phyloP scores from a whole-genome alignment of 768 basidiomycete species.

The Leccinellum albellum region DNA sequence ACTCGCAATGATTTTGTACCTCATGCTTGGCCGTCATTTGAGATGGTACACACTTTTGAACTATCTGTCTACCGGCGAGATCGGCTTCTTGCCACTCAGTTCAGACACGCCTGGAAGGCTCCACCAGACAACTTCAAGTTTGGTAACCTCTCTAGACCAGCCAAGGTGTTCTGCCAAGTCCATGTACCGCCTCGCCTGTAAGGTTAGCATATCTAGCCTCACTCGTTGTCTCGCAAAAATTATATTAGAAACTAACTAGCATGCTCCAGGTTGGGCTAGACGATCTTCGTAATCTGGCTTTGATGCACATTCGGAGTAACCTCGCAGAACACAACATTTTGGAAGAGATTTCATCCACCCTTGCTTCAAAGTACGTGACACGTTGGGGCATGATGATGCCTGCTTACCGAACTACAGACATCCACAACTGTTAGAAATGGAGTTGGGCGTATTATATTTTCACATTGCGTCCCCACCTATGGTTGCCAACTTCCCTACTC shows the following conservation, averaged over 20 bases:
- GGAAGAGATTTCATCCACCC: background rate
- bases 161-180: background rate
- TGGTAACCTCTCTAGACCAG: background rate
- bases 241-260: background rate
- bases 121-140: background rate
- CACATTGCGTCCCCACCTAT: background rate
- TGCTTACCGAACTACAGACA: background rate
- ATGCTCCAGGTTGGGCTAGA: background rate
- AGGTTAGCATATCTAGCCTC: background rate
- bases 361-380: background rate
- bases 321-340: background rate
- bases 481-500: background rate
- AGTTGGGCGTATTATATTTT: background rate
- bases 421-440: background rate
- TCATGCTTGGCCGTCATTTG: background rate
- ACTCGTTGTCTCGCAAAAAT: background rate
- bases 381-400: background rate
- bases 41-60: background rate
- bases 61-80: background rate
- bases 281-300: background rate
- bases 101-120: background rate
- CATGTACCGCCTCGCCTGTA: background rate
- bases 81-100: background rate
- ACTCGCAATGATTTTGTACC: background rate
- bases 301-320: background rate